A percentile compares a stretch with the other conserved stretches of the same genome.
These are phyloP conservation scores for Purshia tridentata DNA, from an alignment of 306 rosid genomes.

Conservation along the genomic window DNA sequence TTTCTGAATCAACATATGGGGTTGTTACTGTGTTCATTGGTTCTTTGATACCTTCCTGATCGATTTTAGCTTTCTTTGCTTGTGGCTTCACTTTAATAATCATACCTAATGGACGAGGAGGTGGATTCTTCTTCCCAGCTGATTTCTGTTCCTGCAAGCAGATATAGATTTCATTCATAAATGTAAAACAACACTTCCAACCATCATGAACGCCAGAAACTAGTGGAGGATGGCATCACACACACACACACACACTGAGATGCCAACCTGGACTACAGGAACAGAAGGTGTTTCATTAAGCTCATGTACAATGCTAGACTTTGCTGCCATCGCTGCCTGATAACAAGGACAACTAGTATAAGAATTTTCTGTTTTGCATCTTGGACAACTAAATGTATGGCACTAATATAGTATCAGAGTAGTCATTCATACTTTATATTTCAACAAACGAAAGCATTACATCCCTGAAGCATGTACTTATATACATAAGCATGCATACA, in stretches of 20 bases:
- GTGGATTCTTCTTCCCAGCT: slow-evolving; percentile 52
- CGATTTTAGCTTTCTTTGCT: slow-evolving; percentile 68
- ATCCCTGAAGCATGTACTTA: not conserved
- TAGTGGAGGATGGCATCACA: not conserved
- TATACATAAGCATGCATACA: not conserved
- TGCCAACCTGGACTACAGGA: slow-evolving; percentile 58
- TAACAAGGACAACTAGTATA: slow-evolving; percentile 23
- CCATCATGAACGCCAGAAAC: not conserved
- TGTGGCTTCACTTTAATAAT: slow-evolving; percentile 76
- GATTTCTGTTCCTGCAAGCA: slow-evolving; percentile 60
- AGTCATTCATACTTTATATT: not conserved
- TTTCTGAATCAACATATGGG: slow-evolving; percentile 22
- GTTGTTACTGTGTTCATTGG: slow-evolving; percentile 27
- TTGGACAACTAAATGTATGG: not conserved
- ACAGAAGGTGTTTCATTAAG: slow-evolving; percentile 57
- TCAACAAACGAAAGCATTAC: not conserved
- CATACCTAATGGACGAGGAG: slow-evolving; percentile 52
- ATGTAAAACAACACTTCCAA: slow-evolving; percentile 8
- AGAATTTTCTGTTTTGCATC: not conserved
- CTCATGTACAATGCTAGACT: slow-evolving; percentile 55
- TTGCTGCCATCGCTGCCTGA: slow-evolving; percentile 78
- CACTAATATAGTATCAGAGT: not conserved
- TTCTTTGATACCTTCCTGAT: slow-evolving; percentile 35
- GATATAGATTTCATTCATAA: slow-evolving; percentile 13
- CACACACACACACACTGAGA: not conserved